Evolutionary conservation across 2,329 filamentous ascomycete species (phyloP).

Genomic region (Parascedosporium putredinis): DNA sequence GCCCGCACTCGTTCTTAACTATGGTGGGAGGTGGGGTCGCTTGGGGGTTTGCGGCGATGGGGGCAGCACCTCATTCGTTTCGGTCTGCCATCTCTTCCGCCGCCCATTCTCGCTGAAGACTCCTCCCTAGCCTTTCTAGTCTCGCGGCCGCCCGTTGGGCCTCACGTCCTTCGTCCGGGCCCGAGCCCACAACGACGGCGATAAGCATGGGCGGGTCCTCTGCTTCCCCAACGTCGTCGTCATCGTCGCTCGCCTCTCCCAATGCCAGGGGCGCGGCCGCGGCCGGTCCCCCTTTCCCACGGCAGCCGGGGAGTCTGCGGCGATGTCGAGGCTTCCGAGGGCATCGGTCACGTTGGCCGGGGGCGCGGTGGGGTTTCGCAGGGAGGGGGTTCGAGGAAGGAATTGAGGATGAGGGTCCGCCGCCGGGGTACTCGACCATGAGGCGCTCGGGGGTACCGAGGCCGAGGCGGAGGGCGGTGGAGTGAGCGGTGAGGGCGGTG

Average conservation of each 20-base stretch:
- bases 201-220: conserved; percentile 39
- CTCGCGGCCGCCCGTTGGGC: conserved; percentile 41
- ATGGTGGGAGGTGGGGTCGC: too few relatives aligned
- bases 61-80: not conserved
- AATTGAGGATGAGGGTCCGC: conserved; percentile 31
- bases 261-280: too few relatives aligned
- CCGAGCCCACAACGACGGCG: conserved; percentile 41
- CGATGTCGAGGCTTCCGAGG: not conserved
- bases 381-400: conserved; percentile 14
- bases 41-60: too few relatives aligned
- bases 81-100: conserved; percentile 18
- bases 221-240: conserved; percentile 19
- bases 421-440: conserved; percentile 43
- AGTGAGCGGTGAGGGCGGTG: conserved; percentile 41
- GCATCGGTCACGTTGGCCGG: not conserved
- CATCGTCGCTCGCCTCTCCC: not conserved
- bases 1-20: too few relatives aligned
- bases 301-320: too few relatives aligned
- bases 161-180: conserved; percentile 35
- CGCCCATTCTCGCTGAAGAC: conserved; percentile 44
- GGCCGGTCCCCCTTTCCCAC: too few relatives aligned
- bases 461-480: conserved; percentile 40
- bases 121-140: conserved; percentile 42
- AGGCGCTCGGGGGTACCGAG: conserved; percentile 45
- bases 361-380: not conserved